A percentile compares a stretch with the other conserved stretches of the same genome.
Evolutionary conservation across 1,284 basidiomycete species (phyloP).

Genomic region (Mycosarcoma mackinlayi): DNA sequence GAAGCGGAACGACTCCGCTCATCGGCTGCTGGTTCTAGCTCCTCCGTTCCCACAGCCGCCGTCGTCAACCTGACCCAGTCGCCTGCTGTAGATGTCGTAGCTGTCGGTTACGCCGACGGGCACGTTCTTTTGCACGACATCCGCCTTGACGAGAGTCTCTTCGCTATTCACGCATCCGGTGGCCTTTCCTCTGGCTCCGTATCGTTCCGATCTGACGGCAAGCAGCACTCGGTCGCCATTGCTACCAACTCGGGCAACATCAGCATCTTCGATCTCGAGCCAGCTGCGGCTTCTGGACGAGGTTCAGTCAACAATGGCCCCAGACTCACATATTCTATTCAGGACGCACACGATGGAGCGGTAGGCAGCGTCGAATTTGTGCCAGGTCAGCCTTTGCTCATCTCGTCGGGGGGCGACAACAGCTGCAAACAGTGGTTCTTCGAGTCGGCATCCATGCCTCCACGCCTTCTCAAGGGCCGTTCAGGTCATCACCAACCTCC

Average conservation of each 20-base stretch:
- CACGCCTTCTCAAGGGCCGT: constrained; percentile 84
- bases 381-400: constrained; percentile 57
- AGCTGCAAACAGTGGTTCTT: constrained; percentile 86
- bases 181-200: constrained; percentile 74
- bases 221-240: constrained; percentile 63
- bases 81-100: constrained; percentile 94
- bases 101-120: constrained; percentile 87
- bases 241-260: constrained; percentile 62
- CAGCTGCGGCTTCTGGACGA: constrained; percentile 20
- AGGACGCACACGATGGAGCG: constrained; percentile 60
- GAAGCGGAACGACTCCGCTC: constrained; percentile 36
- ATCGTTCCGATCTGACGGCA: constrained; percentile 85
- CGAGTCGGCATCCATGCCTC: constrained; percentile 77
- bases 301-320: constrained; percentile 41
- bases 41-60: constrained; percentile 69
- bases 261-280: constrained; percentile 64
- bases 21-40: constrained; percentile 20
- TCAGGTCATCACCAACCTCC: constrained; percentile 93
- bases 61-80: constrained; percentile 78
- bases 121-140: constrained; percentile 90
- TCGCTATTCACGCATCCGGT: constrained; percentile 81
- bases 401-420: constrained; percentile 64
- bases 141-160: constrained; percentile 79
- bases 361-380: constrained; percentile 62
- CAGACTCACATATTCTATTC: constrained; percentile 62